Base-by-base conservation (phyloP, 78 protist species). In the Parvularia atlantis region DNA sequence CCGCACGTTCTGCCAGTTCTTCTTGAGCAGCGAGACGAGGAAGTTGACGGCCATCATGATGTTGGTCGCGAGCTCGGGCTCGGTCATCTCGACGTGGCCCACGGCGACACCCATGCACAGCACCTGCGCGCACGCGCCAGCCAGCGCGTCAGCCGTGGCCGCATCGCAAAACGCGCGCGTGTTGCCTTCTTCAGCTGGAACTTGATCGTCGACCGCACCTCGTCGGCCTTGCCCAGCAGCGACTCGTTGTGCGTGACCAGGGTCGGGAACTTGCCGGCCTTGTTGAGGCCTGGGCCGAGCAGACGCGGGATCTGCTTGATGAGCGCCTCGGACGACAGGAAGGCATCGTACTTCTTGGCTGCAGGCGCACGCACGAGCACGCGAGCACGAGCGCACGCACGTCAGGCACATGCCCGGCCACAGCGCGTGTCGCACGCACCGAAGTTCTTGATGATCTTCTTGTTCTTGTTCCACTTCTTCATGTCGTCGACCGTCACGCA, bases 211-310 rank as follows among this genome's bases (percentile, higher is more conserved):
- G 84, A 54, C 86, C 85, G 80, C 75, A 88, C 56, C 76, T 96
- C 99, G 70, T 78, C 74, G 71, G 89, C 81, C 94, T 95, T 95
- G 76, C 33, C 71, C 52, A 62, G 60, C 71, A 98, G 63, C 71
- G 84, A 77, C 35, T 95, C 99, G 66, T 24, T 20, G 86, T 81
- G 84, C 39, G 84, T 31, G 37, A 98, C 33, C 56, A 77, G 85
- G 71, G 95, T 37, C 56, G 99, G 99, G 97, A 97, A 97, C 92
- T 98, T 98, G 68, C 99, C 99, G 75, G 95, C 97, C 90, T 96
- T 94, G 96, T 82, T 89, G 76, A 98, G 93, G 58, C 94, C 93
- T 52, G 99, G 97, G 50, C 99, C 99, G 63, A 95, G 80, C 20
- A 95, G 61, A 69, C 98, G 90, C 24, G 99, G 98, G 43, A 98